Evolutionary conservation across 148 eudicot genomes (phyloP), one percentile per base, ranked within the genome.

Genomic region (Arctostaphylos glauca): DNA sequence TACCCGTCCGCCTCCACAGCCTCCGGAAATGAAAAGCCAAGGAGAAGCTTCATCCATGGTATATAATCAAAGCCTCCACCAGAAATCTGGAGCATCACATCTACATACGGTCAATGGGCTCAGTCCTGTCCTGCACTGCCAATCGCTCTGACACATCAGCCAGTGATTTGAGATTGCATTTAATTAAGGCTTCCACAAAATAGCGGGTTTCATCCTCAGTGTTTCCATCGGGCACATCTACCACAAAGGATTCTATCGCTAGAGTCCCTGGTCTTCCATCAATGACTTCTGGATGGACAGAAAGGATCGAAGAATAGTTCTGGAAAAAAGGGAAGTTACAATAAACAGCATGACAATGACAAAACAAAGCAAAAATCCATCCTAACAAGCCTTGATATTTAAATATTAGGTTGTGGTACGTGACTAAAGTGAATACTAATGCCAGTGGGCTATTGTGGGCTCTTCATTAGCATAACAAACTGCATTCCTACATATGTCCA

Each of bases 211-310:
- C 91, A 1, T 88, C 90, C 59, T 84, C 82, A 21, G 91, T 89
- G 83, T 89, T 89, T 31, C 87, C 89, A 6, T 89, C 91, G 21
- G 91, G 91, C 56, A 89, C 86, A 46, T 89, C 91, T 53, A 89
- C 91, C 38, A 89, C 86, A 77, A 87, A 89, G 21, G 91, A 89
- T 80, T 89, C 91, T 44, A 89, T 89, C 12, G 85, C 91, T 79
- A 84, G 14, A 59, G 91, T 89, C 31, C 91, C 91, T 18, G 89
- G 87, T 70, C 89, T 89, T 48, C 91, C 91, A 21, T 87, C 91
- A 68, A 85, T 86, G 53, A 85, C 86, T 83, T 89, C 89, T 12
- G 89, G 87, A 56, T 89, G 89, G 44, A 87, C 87, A 43, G 91
- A 85, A 21, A 86, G 80, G 75, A 82, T 81, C 2, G 91, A 89